Evolutionary conservation across 441 rosid genomes (phyloP).

Genomic region (Populus tomentosa): DNA sequence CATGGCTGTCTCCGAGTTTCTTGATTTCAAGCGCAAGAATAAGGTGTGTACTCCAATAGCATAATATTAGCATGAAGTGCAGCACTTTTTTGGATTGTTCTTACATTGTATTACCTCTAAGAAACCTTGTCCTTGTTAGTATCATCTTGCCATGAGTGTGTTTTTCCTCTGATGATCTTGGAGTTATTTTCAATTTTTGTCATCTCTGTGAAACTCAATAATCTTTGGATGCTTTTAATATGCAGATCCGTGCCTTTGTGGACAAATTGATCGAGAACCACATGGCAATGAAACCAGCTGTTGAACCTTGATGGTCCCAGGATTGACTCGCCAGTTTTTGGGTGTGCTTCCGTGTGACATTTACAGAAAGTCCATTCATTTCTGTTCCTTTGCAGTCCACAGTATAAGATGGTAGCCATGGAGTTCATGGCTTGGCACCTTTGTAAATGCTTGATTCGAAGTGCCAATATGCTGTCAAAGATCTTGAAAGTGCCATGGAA

Average conservation of each 20-base stretch:
- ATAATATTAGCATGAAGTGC: not conserved
- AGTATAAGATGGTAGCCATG: constrained; percentile 25
- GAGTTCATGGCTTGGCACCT: constrained; percentile 7
- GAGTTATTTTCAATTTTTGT: not conserved
- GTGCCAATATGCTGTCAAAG: constrained; percentile 14
- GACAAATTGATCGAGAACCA: constrained; percentile 96
- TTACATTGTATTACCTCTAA: not conserved
- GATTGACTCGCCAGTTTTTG: constrained; percentile 22
- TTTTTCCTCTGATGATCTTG: not conserved
- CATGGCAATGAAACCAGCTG: constrained; percentile 53
- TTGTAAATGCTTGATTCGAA: constrained; percentile 17
- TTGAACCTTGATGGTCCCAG: constrained; percentile 50
- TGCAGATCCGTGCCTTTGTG: constrained; percentile 98
- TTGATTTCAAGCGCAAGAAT: constrained; percentile 93
- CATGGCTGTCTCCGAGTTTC: constrained; percentile 85
- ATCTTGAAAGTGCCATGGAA: constrained; percentile 20
- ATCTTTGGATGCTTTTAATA: constrained; percentile 26
- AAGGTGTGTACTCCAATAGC: constrained; percentile 49
- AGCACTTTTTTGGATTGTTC: not conserved
- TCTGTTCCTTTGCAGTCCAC: constrained; percentile 14
- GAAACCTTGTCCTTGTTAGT: not conserved
- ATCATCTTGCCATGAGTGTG: not conserved
- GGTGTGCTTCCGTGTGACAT: constrained; percentile 16
- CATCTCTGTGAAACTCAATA: constrained; percentile 7
- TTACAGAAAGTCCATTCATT: constrained; percentile 10